Base-by-base conservation (phyloP, 176 grass and related monocot species). In the Aegilops bicornis region DNA sequence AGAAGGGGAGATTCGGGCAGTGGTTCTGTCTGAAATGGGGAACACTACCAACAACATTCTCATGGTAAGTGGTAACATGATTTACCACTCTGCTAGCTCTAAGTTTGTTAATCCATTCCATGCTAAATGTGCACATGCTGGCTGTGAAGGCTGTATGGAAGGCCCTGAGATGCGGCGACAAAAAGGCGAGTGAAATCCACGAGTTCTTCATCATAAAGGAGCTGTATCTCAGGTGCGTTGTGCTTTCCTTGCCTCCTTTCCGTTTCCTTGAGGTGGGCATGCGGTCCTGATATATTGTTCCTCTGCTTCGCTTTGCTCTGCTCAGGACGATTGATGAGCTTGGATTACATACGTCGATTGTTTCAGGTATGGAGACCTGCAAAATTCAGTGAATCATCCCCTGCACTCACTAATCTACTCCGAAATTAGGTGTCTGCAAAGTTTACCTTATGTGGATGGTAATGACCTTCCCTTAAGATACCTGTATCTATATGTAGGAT, bases 151-250 rank as follows among this genome's bases (percentile, higher is more conserved):
- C 61, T 0, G 61, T 11, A 1, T 23, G 22, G 23, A 78, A 97
- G 79, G 95, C 95, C 1, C 86, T 94, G 39, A 86, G 86, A 59
- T 92, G 92, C 59, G 95, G 90, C 33, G 77, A 91, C 32, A 69
- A 47, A 12, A 91, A 92, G 60, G 95, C 91, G 19, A 86, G 82
- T 1, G 86, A 92, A 30, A 66, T 32, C 64, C 5, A 31, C 14
- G 64, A 66, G 27, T 29, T 66, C 14, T 12, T 12, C 6, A 31
- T 32, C 64, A 35, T 31, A 35, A 66, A 15, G 14, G 64, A 31
- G 27, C 6, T 66, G 27, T 29, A 69, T 35, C 17, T 69, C 31
- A 69, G 31, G 65, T 68, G 13, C 7, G 64, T 30, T 64, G 7
- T 2, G 1, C 14, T 65, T 13, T 5, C 14, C 33, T 3, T 68